Percentiles rank a stretch among this genome's conserved stretches.
Conservation (phyloP, 257 asterid genomes). For the Craterostigma plantagineum region DNA sequence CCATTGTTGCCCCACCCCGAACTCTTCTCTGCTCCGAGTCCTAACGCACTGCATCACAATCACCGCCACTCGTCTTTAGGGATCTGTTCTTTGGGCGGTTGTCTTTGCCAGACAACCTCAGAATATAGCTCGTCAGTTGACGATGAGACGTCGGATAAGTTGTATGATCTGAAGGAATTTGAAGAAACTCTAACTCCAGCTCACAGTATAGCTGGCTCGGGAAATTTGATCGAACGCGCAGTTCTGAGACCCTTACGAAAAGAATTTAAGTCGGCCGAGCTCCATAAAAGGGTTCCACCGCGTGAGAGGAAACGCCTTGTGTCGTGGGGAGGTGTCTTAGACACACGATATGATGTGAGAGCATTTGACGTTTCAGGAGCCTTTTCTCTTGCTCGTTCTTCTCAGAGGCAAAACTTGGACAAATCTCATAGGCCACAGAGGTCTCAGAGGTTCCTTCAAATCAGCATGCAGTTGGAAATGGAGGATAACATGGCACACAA, state of each 20-base stretch:
- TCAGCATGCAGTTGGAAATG: conserved; percentile 74
- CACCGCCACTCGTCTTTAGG: conserved; percentile 21
- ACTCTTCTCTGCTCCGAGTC: conserved; percentile 20
- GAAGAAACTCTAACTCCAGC: conserved; percentile 11
- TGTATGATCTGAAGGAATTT: conserved; percentile 15
- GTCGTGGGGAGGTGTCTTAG: conserved; percentile 90
- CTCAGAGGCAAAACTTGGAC: conserved; percentile 24
- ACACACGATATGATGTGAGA: conserved; percentile 24
- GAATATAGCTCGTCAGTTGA: conserved; percentile 16
- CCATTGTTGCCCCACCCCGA: conserved; percentile 47
- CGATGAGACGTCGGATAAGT: conserved; percentile 16
- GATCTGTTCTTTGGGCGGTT: conserved; percentile 20
- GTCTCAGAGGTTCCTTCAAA: conserved; percentile 46
- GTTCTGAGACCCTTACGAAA: conserved; percentile 13
- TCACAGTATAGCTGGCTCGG: conserved; percentile 12
- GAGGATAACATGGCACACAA: conserved; percentile 41
- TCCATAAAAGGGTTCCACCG: conserved; percentile 26
- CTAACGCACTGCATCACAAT: conserved; percentile 12
- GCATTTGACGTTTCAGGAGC: conserved; percentile 40
- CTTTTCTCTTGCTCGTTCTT: conserved; percentile 15
- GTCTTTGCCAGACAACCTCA: conserved; percentile 7
- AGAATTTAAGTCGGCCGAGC: conserved; percentile 27
- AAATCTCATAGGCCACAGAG: conserved; percentile 21
- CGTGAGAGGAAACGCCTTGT: conserved; percentile 45
- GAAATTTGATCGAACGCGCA: conserved; percentile 8